Conservation (phyloP, 2,329 filamentous ascomycete genomes). For the Leptographium galeiforme region DNA sequence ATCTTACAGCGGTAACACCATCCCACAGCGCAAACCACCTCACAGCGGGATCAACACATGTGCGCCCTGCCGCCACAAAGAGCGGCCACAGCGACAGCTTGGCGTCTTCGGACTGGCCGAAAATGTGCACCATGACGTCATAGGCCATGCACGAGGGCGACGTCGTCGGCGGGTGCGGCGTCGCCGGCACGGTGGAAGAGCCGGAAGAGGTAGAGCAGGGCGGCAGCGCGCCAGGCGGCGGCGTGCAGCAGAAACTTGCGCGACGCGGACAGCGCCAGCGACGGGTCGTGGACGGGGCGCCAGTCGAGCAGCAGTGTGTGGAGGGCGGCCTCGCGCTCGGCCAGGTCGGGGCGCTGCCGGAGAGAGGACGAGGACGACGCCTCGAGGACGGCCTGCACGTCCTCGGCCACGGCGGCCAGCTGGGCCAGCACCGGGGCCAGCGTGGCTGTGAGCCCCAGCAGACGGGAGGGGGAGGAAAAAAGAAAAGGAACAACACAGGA, state of each 20-base stretch:
- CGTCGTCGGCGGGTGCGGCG: constrained; percentile 3
- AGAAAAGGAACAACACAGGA: too few species aligned
- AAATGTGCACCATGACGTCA: constrained; percentile 10
- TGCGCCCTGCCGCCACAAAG: constrained; percentile 5
- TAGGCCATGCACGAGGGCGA: constrained; percentile 8
- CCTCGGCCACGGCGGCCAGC: constrained; percentile 8
- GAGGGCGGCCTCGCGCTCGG: constrained; percentile 4
- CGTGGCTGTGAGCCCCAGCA: constrained; percentile 7
- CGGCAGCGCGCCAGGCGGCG: constrained; percentile 8
- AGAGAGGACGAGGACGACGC: not conserved
- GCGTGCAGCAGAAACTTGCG: constrained; percentile 9
- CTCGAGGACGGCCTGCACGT: constrained; percentile 6
- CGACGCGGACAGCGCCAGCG: constrained; percentile 6
- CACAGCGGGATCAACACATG: constrained; percentile 7
- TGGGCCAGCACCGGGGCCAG: constrained; percentile 6
- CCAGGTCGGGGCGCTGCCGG: constrained; percentile 2
- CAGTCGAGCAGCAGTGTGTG: constrained; percentile 8
- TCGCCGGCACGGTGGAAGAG: constrained; percentile 8
- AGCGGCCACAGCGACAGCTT: constrained; percentile 11
- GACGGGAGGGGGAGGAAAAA: not conserved
- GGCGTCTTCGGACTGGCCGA: constrained; percentile 7
- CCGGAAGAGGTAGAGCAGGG: constrained; percentile 7
- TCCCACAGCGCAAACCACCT: not conserved
- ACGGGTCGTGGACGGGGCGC: constrained; percentile 8
- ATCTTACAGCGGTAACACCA: not conserved